Evolutionary conservation across 2,329 filamentous ascomycete species (phyloP), one percentile per base, ranked within the genome.

Genomic region (Colletotrichum echinochloae): DNA sequence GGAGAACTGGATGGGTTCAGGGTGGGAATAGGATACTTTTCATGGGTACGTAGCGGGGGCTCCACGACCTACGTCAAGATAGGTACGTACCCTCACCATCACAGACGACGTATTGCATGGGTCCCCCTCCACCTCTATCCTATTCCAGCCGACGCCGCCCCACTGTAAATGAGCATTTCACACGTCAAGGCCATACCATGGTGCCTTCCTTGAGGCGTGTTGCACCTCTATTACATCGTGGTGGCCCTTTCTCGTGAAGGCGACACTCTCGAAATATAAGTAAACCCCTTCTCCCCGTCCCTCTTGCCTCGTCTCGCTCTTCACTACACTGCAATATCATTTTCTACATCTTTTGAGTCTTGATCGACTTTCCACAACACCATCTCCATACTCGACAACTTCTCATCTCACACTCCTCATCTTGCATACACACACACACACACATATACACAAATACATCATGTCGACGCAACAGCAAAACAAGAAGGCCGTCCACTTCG

Each of bases 401-500:
- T 8, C 60, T 49, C 55, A 23, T 30, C 41, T 37, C 44, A 52
- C 28, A 59, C 59, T 59, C 68, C 1, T 18, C 30, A 6, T n/a
- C n/a, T n/a, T n/a, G n/a, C n/a, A n/a, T n/a, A 12, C 7, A 41
- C 28, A n/a, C 16, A 48, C 48, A 51, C 7, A 1, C 37, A 46
- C 16, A 49, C 30, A 54, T 66, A 71, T 56, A 73, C 59, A 70
- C n/a, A n/a, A n/a, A n/a, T 52, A 67, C 78, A 85, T 61, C 72
- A 87, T 86, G 84, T 80, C 78, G 64, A 48, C 60, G 44, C 64
- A 65, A 48, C 52, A 44, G 59, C 59, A 68, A 26, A 70, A 74
- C 74, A 90, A 89, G 81, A 94, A 92, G 80, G 93, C 93, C 75
- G 89, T 95, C 80, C 93, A 95, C 84, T 95, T 96, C 76, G 93